Evolutionary conservation across 768 basidiomycete genomes (phyloP), one percentile per base, ranked within the genome.

Genomic region (Russula earlei): DNA sequence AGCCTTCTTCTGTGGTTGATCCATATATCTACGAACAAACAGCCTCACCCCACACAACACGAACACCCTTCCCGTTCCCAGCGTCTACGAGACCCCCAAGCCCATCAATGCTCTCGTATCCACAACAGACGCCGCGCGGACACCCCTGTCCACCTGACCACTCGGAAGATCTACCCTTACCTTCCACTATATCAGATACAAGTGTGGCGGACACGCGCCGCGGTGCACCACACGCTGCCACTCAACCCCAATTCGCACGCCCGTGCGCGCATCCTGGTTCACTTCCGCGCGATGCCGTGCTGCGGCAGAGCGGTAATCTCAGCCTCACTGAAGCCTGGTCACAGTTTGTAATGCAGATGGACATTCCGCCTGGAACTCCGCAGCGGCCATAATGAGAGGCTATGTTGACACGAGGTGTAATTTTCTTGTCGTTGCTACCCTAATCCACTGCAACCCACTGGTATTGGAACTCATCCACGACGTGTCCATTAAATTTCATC

Each of bases 281-380:
- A 6, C 41, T 27, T 6, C 36, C 55, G 15, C 12, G 22, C 9
- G 56, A 61, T 47, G 55, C 41, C 24, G 55, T 61, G 41, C 24
- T 61, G 20, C 37, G 55, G 22, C 59, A 61, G 52, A 57, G 59
- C 5, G 59, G 59, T 2, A 34, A 37, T 44, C 58, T 62, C 45
- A 52, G 54, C 15, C 58, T 55, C 48, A 52, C 54, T 12, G 58
- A 59, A 8, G 60, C 58, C 15, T 51, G 58, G 58, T 53, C 51
- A 11, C 55, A 57, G 31, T 51, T 54, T 37, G 44, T 60, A 40
- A 44, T 33, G 22, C 56, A 55, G 42, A 63, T 55, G 54, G 54
- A 52, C 42, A 36, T 45, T 38, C 38, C 27, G 15, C 27, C 52
- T 14, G 12, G 9, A 24, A 22, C 36, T 7, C 22, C 46, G 8